Evolutionary conservation across 495 filamentous ascomycete genomes (phyloP), one percentile per base, ranked within the genome.

Genomic region (Neurospora terricola): DNA sequence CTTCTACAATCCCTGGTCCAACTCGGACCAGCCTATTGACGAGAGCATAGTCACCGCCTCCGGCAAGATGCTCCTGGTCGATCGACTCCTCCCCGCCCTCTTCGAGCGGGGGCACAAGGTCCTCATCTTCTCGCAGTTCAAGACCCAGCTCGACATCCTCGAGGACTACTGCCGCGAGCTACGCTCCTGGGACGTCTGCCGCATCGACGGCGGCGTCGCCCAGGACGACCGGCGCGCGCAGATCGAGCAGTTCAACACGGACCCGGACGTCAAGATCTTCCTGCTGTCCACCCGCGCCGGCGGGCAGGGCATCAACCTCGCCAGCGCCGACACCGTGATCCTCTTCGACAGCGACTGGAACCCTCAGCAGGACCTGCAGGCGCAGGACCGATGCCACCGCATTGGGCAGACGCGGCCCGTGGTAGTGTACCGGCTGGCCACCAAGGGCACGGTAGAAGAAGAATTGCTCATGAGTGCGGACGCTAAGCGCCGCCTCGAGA

Each of bases 331-430:
- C 79, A 98, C 96, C 0, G 96, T 99, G 36, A 92, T 99, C 73
- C 83, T 99, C 3, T 98, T 98, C 74, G 96, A 99, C 81, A 92
- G 88, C 38, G 96, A 99, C 80, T 99, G 96, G 95, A 99, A 99
- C 78, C 96, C 96, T 0, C 96, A 98, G 80, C 94, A 97, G 78
- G 96, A 99, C 81, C 86, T 99, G 18, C 96, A 99, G 80, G 96
- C 96, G 0, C 94, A 97, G 80, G 96, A 99, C 77, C 92, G 96
- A 23, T 93, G 92, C 2, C 96, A 99, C 78, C 90, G 96, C 40
- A 98, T 99, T 70, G 96, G 96, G 0, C 96, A 99, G 79, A 97
- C 90, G 40, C 87, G 90, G 27, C 94, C 94, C 0, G 96, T 99
- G 8, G 88, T 99, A 27, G 91, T 99, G n/a, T 99, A 96, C 82